These are phyloP conservation scores for Stylosanthes scabra DNA, from an alignment of 331 rosid species.

Conservation along the genomic window DNA sequence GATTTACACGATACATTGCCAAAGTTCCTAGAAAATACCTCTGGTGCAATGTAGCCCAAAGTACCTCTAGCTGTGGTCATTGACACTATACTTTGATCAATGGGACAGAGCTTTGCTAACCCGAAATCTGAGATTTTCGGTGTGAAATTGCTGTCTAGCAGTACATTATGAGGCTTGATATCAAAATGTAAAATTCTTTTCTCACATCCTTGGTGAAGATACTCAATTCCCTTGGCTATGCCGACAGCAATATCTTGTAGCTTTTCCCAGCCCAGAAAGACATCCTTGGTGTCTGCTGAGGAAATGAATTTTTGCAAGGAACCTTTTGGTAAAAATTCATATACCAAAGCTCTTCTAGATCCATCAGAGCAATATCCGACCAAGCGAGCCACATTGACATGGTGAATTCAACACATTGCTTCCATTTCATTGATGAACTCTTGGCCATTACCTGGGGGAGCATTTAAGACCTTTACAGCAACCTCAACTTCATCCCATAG, in stretches of 20 bases:
- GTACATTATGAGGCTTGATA: slow-evolving; percentile 36
- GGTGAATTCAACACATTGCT: slow-evolving; percentile 38
- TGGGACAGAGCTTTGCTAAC: slow-evolving; percentile 37
- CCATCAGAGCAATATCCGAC: slow-evolving; percentile 39
- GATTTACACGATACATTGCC: slow-evolving; percentile 35
- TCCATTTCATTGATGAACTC: slow-evolving; percentile 48
- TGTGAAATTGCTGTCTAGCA: slow-evolving; percentile 29
- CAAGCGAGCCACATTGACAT: slow-evolving; percentile 34
- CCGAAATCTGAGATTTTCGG: slow-evolving; percentile 36
- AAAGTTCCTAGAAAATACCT: slow-evolving; percentile 36
- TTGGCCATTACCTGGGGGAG: slow-evolving; percentile 30
- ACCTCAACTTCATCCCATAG: slow-evolving; percentile 35
- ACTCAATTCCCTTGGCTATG: slow-evolving; percentile 41
- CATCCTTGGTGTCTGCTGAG: slow-evolving; percentile 28
- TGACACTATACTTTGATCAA: slow-evolving; percentile 37
- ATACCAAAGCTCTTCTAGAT: slow-evolving; percentile 21
- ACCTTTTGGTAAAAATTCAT: slow-evolving; percentile 26
- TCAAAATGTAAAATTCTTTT: slow-evolving; percentile 38
- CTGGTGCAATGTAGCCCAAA: slow-evolving; percentile 37
- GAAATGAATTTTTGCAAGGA: slow-evolving; percentile 35
- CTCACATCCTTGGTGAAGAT: slow-evolving; percentile 44
- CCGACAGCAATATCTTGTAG: slow-evolving; percentile 32
- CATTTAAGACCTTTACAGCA: slow-evolving; percentile 38
- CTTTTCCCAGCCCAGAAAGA: slow-evolving; percentile 39
- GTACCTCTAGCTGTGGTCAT: slow-evolving; percentile 39